Evolutionary conservation across 2,329 filamentous ascomycete genomes (phyloP), one percentile per base, ranked within the genome.

Genomic region (Xylariales sp.): DNA sequence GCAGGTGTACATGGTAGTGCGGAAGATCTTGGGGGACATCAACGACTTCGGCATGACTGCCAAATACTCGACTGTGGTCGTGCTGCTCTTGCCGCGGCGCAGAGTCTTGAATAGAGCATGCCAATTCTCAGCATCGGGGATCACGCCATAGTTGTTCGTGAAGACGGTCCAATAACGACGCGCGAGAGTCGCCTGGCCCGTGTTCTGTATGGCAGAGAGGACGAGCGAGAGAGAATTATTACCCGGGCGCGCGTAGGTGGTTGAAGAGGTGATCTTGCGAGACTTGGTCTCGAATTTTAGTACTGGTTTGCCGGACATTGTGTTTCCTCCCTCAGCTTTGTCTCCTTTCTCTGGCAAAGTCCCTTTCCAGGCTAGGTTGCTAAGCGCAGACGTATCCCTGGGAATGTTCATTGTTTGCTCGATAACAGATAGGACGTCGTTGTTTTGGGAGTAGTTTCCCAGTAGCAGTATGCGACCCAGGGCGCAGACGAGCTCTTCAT

Each of bases 401-500:
- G 83, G 78, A 31, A 95, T 75, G 34, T 79, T 76, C 80, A 91
- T 90, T 1, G 88, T 86, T 62, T 95, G 83, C 50, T 88, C 75
- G n/a, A 94, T 64, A 15, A 96, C 69, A 28, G 78, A 77, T 16
- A 95, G 73, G 2, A 95, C 70, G 52, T 88, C 79, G 47, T 84
- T 78, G 61, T 76, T 82, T 51, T 93, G 82, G 37, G 70, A 63
- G 14, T 76, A 68, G 9, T 73, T 66, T 12, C 85, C 80, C 37
- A 83, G 66, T 16, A 89, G 65, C n/a, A 97, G 69, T 3, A 95
- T 52, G 25, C 82, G 74, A 5, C 83, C 88, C 86, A 97, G 95
- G 21, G 85, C 74, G 55, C 80, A 84, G 3, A 94, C 84, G 15
- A 97, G 69, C 42, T 78, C 68, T 60, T 93, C 88, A 53, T 96